Percentiles rank a stretch among this genome's conserved stretches.
Evolutionary conservation across 2,329 filamentous ascomycete genomes (phyloP).

Genomic region (Blastomyces silverae): DNA sequence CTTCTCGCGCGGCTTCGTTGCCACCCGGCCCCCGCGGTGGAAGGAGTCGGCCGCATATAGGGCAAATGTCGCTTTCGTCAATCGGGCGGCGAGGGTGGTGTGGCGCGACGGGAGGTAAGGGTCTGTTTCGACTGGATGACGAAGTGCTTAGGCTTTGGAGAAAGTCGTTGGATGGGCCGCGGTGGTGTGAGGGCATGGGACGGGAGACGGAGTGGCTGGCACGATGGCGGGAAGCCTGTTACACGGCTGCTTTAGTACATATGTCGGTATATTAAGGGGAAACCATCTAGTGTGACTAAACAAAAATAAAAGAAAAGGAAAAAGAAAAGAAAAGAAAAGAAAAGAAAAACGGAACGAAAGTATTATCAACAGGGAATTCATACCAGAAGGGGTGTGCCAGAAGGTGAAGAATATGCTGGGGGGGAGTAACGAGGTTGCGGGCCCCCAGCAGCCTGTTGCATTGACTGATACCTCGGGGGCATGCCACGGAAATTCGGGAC

Average conservation of each 20-base stretch:
- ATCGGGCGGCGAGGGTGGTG: conserved; percentile 25
- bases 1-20: conserved; percentile 39
- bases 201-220: not conserved
- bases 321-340: not conserved
- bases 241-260: conserved; percentile 1
- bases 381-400: conserved; percentile 14
- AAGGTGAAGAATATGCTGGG: conserved; percentile 21
- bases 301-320: not conserved
- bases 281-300: not conserved
- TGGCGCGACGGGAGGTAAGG: conserved; percentile 12
- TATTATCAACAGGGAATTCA: not conserved
- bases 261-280: not conserved
- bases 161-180: conserved; percentile 10
- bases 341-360: not conserved
- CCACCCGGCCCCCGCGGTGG: conserved; percentile 35
- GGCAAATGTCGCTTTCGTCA: conserved; percentile 43
- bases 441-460: conserved; percentile 13
- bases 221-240: conserved; percentile 13
- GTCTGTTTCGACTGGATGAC: conserved; percentile 13
- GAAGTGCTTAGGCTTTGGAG: not conserved
- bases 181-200: conserved; percentile 14
- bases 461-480: conserved; percentile 18
- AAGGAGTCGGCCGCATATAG: conserved; percentile 40
- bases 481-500: conserved; percentile 15
- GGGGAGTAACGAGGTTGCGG: conserved; percentile 17